A percentile compares a stretch with the other conserved stretches of the same genome.
Conservation (phyloP, 306 rosid genomes). For the Sicyos edulis region DNA sequence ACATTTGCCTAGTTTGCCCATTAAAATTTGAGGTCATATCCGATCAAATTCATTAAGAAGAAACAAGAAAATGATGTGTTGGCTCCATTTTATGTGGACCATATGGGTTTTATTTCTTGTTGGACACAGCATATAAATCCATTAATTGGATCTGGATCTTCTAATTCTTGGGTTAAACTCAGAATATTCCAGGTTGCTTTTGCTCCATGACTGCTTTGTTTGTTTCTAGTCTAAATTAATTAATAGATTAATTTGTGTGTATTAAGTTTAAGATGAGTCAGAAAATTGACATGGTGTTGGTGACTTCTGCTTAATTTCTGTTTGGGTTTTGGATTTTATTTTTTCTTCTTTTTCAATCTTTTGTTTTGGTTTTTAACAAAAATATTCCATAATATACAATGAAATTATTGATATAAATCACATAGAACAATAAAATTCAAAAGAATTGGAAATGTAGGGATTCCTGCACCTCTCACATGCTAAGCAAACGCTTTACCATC, state of each 20-base stretch:
- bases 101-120: no score
- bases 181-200: neutral
- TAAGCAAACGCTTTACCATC: conserved; percentile 99
- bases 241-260: neutral
- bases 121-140: no score
- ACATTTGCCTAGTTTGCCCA: no score
- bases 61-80: neutral
- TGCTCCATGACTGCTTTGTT: neutral
- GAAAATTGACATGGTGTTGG: no score
- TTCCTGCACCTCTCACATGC: conserved; percentile 95
- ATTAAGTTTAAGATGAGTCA: neutral
- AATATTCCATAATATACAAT: no score
- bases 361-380: no score
- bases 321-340: no score
- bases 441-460: conserved; percentile 25
- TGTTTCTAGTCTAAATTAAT: neutral
- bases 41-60: neutral
- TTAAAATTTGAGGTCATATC: neutral
- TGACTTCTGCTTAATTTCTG: no score
- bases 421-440: no score
- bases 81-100: neutral
- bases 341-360: no score
- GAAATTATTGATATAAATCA: no score
- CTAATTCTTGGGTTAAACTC: neutral
- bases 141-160: no score